Evolutionary conservation across 495 filamentous ascomycete genomes (phyloP).

Genomic region (Trichoderma parareesei): DNA sequence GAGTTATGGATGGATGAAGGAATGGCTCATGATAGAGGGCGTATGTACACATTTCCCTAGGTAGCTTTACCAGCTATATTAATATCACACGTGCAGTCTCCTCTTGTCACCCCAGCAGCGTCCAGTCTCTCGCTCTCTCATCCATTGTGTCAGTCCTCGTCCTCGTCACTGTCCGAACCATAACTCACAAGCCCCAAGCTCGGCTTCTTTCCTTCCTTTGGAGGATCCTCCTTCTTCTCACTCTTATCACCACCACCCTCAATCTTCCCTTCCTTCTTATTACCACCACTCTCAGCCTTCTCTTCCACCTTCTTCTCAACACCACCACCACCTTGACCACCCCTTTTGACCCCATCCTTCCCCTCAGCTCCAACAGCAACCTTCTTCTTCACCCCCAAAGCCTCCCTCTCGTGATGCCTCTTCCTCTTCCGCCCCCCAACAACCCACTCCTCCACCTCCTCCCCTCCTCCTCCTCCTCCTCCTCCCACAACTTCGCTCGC

Average conservation of each 20-base stretch:
- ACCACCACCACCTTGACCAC: constrained; percentile 31
- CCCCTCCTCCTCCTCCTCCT: constrained; percentile 18
- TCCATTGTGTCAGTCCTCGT: constrained; percentile 4
- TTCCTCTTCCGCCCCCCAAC: constrained; percentile 14
- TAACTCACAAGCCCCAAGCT: constrained; percentile 24
- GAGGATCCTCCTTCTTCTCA: background rate
- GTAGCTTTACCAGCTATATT: constrained; percentile 1
- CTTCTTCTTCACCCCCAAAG: constrained; percentile 19
- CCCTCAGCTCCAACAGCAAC: constrained; percentile 14
- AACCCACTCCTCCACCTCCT: constrained; percentile 15
- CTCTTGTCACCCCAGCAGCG: background rate
- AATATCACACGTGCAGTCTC: background rate
- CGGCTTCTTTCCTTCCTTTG: constrained; percentile 15
- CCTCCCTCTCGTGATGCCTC: constrained; percentile 22
- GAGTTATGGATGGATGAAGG: background rate
- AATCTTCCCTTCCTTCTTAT: background rate
- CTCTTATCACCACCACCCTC: background rate
- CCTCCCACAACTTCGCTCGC: constrained; percentile 22
- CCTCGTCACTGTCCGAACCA: constrained; percentile 24
- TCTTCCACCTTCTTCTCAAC: background rate
- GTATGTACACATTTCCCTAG: background rate
- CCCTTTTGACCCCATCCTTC: constrained; percentile 13
- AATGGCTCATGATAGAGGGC: background rate
- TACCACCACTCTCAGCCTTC: constrained; percentile 3
- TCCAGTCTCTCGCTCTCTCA: background rate